These are phyloP conservation scores for Diaporthe ilicicola DNA, from an alignment of 2,329 filamentous ascomycete species.

Conservation along the genomic window DNA sequence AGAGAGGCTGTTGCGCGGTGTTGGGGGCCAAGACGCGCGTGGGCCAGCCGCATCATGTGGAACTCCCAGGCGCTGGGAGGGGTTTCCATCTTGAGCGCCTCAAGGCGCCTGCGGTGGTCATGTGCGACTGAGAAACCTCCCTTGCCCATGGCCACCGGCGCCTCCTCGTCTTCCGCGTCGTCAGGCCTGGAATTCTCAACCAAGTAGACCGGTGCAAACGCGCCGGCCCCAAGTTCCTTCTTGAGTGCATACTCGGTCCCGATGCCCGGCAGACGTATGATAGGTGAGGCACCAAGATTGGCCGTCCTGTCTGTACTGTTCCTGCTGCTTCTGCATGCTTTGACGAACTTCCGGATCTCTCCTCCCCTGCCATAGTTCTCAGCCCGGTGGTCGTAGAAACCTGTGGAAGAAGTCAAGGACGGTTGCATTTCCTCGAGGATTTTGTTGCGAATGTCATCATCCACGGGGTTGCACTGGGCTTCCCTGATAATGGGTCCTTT, in stretches of 20 bases:
- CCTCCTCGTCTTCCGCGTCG: constrained; percentile 54
- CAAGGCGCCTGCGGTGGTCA: constrained; percentile 65
- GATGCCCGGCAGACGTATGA: constrained; percentile 73
- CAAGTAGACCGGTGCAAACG: constrained; percentile 95
- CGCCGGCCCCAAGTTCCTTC: constrained; percentile 88
- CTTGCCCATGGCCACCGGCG: constrained; percentile 65
- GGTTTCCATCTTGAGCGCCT: constrained; percentile 94
- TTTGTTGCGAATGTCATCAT: constrained; percentile 74
- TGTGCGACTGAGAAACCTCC: constrained; percentile 64
- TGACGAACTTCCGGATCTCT: constrained; percentile 86
- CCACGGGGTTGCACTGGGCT: constrained; percentile 86
- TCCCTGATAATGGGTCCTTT: constrained; percentile 84
- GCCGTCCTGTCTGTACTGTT: constrained; percentile 68
- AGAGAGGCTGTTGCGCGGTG: constrained; percentile 80
- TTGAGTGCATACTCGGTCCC: constrained; percentile 78
- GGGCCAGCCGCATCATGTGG: constrained; percentile 88
- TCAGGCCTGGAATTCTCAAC: constrained; percentile 75
- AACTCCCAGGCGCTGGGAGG: constrained; percentile 95
- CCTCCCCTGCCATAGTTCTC: constrained; percentile 70
- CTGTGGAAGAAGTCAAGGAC: constrained; percentile 76
- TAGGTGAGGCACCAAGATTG: constrained; percentile 66
- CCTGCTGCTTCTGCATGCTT: constrained; percentile 66
- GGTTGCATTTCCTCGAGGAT: constrained; percentile 81
- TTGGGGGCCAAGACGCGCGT: constrained; percentile 76
- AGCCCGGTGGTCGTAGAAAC: constrained; percentile 78